Conservation (phyloP, 306 rosid genomes). For the Cucumis melo region DNA sequence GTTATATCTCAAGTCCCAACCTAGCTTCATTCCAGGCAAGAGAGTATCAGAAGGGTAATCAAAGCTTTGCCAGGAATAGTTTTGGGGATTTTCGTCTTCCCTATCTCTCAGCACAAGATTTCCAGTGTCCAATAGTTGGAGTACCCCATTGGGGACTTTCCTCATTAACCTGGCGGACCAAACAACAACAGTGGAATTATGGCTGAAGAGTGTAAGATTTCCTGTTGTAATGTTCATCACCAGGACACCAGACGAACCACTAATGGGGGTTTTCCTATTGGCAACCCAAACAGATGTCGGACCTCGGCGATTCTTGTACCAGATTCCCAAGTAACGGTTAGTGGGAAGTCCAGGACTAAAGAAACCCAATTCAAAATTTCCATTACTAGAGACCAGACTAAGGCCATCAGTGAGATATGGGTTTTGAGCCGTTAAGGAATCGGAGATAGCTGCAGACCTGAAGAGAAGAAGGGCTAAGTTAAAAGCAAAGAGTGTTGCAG, state of each 20-base stretch:
- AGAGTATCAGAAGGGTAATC: slow-evolving; percentile 29
- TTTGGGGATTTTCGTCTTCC: neutral
- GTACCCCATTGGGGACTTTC: slow-evolving; percentile 8
- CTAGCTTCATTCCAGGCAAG: slow-evolving; percentile 32
- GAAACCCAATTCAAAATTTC: slow-evolving; percentile 23
- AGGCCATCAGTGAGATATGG: slow-evolving; percentile 9
- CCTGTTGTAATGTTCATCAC: slow-evolving; percentile 16
- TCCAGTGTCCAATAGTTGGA: slow-evolving; percentile 31
- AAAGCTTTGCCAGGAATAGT: slow-evolving; percentile 33
- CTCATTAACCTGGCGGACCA: slow-evolving; percentile 26
- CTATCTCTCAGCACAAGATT: slow-evolving; percentile 31
- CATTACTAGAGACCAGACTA: slow-evolving; percentile 12
- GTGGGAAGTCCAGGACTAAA: slow-evolving; percentile 22
- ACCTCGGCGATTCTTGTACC: slow-evolving; percentile 16
- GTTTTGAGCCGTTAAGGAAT: slow-evolving; percentile 9
- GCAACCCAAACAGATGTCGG: slow-evolving; percentile 29
- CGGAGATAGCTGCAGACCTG: slow-evolving; percentile 2
- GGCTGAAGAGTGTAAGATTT: slow-evolving; percentile 10
- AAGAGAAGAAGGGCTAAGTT: neutral
- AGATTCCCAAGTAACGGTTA: slow-evolving; percentile 30
- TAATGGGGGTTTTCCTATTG: slow-evolving; percentile 15
- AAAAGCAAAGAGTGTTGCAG: neutral
- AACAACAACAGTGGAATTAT: neutral
- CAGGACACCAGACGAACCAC: slow-evolving; percentile 17
- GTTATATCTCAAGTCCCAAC: slow-evolving; percentile 25